Evolutionary conservation across 2,329 filamentous ascomycete genomes (phyloP).

Genomic region (Diaporthe humulicola): DNA sequence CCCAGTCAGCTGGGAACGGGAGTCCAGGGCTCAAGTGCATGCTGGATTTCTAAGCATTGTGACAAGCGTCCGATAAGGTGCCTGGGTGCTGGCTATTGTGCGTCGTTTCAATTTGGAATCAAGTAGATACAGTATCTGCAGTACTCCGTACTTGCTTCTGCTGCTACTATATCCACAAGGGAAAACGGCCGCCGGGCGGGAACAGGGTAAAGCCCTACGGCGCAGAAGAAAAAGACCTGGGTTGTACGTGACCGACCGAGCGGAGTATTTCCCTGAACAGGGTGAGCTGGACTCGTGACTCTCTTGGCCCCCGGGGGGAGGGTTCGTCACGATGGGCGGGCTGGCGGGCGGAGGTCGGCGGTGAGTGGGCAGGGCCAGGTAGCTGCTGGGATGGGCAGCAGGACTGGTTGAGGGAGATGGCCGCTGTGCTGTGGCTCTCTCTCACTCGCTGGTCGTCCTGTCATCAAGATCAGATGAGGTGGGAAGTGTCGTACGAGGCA

Average conservation of each 20-base stretch:
- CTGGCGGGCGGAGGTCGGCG: conserved; percentile 28
- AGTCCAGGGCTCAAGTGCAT: background rate
- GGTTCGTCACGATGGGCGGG: background rate
- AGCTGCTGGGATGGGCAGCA: background rate
- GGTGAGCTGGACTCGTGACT: conserved; percentile 15
- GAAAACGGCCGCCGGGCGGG: conserved; percentile 18
- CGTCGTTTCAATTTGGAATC: conserved; percentile 18
- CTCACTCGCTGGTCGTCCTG: background rate
- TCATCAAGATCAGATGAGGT: conserved; percentile 24
- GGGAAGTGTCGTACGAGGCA: conserved; percentile 25
- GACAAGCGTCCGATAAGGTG: background rate
- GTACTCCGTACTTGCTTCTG: background rate
- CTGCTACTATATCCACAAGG: background rate
- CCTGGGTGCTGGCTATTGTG: background rate
- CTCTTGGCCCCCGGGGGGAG: conserved; percentile 10
- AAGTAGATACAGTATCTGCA: too few relatives aligned
- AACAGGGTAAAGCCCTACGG: background rate
- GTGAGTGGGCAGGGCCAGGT: background rate
- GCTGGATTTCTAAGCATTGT: conserved; percentile 29
- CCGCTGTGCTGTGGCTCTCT: background rate
- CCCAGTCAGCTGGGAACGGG: background rate
- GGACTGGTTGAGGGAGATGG: too few relatives aligned
- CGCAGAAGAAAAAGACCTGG: background rate
- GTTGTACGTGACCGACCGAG: background rate
- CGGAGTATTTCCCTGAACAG: conserved; percentile 20